Base-by-base conservation (phyloP, 345 rosid species). In the Lepidium sativum region DNA sequence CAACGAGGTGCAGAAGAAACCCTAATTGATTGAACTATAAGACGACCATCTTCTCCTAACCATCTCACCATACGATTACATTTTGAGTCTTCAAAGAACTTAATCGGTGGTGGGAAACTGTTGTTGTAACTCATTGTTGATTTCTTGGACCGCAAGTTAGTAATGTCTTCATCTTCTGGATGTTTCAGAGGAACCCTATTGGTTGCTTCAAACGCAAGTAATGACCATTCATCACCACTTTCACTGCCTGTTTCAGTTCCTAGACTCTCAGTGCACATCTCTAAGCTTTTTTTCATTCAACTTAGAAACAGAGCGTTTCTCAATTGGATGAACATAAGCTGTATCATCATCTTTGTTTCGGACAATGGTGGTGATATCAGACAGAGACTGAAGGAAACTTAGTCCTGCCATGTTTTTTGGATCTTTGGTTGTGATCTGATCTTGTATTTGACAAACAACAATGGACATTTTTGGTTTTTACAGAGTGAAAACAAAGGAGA, bases 191-290 rank as follows among this genome's bases (percentile, higher is more conserved):
- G 29, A 68, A 42, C 51, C 48, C 65, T 54, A 35, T 31, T 60
- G 3, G 27, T 52, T 39, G 49, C 67, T 71, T 80, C 77, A 10
- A 65, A 8, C 6, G 72, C 72, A 74, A 75, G 63, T 40, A 70
- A 74, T 44, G 74, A 65, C 4, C 80, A 59, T 13, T 80, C 78
- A 61, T 79, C 83, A 11, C 69, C 63, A 71, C 37, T 72, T 8
- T 74, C 82, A 47, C 79, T 85, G 2, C 99, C 99, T 2, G 85
- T 88, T 78, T 94, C 99, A 34, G 86, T 78, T 5, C 97, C 97
- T 2, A 94, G 75, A 40, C 81, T 86, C 75, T 94, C 99, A 9
- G 99, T 94, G 71, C 99, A 94, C 83, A 90, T 82, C 74, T 85
- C 86, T 41, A 94, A 79, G 81, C 96, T 87, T 75, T 79, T 79